phyloP scores from a whole-genome alignment of 805 yeast species.

The Cyberlindnera samutprakarnensis region DNA sequence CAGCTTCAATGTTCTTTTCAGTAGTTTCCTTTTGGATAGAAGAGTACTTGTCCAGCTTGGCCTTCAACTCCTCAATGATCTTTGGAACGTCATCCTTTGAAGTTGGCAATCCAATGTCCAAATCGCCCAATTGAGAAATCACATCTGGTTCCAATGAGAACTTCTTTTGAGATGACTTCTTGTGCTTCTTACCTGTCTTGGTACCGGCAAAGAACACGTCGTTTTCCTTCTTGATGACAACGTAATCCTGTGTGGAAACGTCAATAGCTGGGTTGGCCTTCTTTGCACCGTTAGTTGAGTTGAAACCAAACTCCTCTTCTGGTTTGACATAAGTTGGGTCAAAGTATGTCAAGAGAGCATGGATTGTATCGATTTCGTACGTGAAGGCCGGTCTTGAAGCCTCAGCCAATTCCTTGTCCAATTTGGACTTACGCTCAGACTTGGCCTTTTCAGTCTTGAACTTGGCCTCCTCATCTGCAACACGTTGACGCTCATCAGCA shows the following conservation, averaged over 20 bases:
- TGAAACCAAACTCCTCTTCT: conserved; percentile 25
- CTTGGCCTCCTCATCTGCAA: conserved; percentile 46
- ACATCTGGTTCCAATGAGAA: conserved; percentile 76
- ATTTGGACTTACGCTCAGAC: conserved; percentile 47
- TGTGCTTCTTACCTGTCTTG: conserved; percentile 37
- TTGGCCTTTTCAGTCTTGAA: conserved; percentile 40
- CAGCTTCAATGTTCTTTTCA: conserved; percentile 63
- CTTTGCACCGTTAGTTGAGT: conserved; percentile 23
- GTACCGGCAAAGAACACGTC: conserved; percentile 50
- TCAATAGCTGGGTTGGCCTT: conserved; percentile 43
- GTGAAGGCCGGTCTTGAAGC: conserved; percentile 82
- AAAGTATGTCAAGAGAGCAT: conserved; percentile 61
- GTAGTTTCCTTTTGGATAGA: conserved; percentile 77
- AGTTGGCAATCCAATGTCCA: conserved; percentile 74
- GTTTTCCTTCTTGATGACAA: conserved; percentile 55
- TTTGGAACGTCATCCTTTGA: conserved; percentile 61
- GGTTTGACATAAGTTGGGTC: conserved; percentile 74
- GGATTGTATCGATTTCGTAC: conserved; percentile 68
- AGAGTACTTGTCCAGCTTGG: conserved; percentile 61
- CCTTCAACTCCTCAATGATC: conserved; percentile 60
- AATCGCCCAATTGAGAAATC: conserved; percentile 66
- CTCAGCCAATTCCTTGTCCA: conserved; percentile 62
- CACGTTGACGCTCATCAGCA: conserved; percentile 69
- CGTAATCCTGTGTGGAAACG: conserved; percentile 61
- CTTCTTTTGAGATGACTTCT: conserved; percentile 43